Percentiles rank a stretch among this genome's conserved stretches.
phyloP scores from a whole-genome alignment of 75 land plant genomes.

The Pseudotsuga menziesii region DNA sequence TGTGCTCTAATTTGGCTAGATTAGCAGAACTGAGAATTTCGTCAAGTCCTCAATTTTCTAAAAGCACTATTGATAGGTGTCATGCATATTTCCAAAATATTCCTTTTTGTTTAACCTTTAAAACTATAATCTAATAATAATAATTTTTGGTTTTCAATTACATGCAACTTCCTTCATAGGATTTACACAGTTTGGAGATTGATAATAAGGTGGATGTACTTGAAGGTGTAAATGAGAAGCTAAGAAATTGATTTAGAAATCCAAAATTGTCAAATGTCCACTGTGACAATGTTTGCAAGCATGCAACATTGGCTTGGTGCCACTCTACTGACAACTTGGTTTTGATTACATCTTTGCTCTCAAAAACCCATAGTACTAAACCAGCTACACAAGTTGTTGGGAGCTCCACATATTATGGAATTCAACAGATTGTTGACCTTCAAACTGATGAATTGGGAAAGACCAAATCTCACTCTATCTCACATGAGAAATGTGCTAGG shows the following conservation, averaged over 20 bases:
- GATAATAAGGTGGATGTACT: constrained; percentile 64
- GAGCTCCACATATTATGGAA: constrained; percentile 17
- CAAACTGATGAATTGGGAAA: constrained; percentile 46
- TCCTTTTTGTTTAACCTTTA: background rate
- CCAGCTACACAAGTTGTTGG: constrained; percentile 8
- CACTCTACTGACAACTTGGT: constrained; percentile 77
- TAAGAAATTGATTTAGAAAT: constrained; percentile 90
- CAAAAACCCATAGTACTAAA: constrained; percentile 7
- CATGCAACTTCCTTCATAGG: constrained; percentile 71
- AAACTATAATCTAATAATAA: background rate
- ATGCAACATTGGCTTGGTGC: constrained; percentile 94
- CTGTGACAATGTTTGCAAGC: constrained; percentile 77
- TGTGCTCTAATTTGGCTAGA: constrained; percentile 74
- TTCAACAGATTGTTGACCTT: constrained; percentile 59
- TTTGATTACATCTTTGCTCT: constrained; percentile 48
- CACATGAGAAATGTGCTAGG: constrained; percentile 49
- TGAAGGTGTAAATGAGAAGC: constrained; percentile 87
- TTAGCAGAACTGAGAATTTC: constrained; percentile 59
- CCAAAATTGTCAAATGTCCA: constrained; percentile 68
- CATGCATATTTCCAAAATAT: background rate
- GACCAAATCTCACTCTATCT: constrained; percentile 34
- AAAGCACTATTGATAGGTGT: constrained; percentile 59
- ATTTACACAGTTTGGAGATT: constrained; percentile 63
- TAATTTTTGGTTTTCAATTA: background rate
- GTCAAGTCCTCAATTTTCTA: constrained; percentile 46